Percentiles rank a stretch among this genome's conserved stretches.
phyloP scores from a whole-genome alignment of 306 rosid species.

The Lathyrus tuberosus region DNA sequence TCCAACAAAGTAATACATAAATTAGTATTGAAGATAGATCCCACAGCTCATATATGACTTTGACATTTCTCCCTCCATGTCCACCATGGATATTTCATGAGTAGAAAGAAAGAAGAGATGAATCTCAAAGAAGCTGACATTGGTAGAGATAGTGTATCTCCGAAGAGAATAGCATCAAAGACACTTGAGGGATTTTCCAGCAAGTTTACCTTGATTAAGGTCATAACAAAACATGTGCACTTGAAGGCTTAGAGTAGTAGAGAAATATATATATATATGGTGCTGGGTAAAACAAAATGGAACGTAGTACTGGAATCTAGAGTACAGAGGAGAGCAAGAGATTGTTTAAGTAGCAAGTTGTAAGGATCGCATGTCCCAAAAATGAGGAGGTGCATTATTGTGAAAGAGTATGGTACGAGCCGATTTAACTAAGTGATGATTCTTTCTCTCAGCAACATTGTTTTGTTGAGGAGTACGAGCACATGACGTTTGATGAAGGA shows the following conservation, averaged over 20 bases:
- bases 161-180: not conserved
- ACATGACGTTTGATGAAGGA: too few species aligned
- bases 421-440: not conserved
- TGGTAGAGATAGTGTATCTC: too few species aligned
- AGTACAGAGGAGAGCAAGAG: not conserved
- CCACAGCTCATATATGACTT: not conserved
- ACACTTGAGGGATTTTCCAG: not conserved
- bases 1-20: not conserved
- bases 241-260: not conserved
- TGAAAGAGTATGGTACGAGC: not conserved
- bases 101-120: too few species aligned
- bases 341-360: not conserved
- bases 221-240: not conserved
- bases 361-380: not conserved
- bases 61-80: not conserved
- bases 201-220: not conserved
- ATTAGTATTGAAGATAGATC: not conserved
- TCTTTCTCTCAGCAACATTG: not conserved
- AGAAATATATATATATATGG: not conserved
- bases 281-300: not conserved
- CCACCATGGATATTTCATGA: not conserved
- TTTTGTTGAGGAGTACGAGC: not conserved
- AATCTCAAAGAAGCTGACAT: too few species aligned
- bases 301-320: not conserved
- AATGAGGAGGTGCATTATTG: not conserved